Percentiles rank a stretch among this genome's conserved stretches.
These are phyloP conservation scores for Begonia loranthoides DNA, from an alignment of 306 rosid genomes.

Conservation along the genomic window DNA sequence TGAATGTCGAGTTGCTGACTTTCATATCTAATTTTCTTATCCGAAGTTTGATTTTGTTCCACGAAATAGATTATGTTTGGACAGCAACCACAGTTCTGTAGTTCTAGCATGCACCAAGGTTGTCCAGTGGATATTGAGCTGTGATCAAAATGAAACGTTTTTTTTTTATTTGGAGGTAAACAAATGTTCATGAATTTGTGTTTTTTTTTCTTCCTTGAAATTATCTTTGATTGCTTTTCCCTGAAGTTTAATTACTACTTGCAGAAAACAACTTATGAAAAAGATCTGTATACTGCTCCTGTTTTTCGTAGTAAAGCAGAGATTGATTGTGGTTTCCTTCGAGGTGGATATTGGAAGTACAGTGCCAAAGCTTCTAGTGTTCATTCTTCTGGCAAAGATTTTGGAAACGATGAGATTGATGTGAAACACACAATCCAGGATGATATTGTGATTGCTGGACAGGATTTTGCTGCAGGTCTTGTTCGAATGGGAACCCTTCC, in stretches of 20 bases:
- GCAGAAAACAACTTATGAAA: conserved; percentile 44
- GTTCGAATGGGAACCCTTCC: conserved; percentile 90
- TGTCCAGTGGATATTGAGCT: conserved; percentile 52
- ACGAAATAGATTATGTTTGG: conserved; percentile 55
- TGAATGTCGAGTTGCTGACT: conserved; percentile 13
- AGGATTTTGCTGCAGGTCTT: conserved; percentile 82
- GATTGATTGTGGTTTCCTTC: conserved; percentile 68
- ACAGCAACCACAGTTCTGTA: conserved; percentile 82
- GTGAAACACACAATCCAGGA: conserved; percentile 81
- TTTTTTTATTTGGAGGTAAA: conserved; percentile 58
- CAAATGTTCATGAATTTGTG: background rate
- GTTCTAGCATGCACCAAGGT: conserved; percentile 67
- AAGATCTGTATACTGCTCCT: conserved; percentile 73
- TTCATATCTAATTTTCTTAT: background rate
- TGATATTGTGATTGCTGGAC: conserved; percentile 83
- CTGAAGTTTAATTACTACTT: conserved; percentile 11
- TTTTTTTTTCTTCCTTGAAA: conserved; percentile 3
- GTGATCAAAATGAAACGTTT: conserved; percentile 68
- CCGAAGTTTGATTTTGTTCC: background rate
- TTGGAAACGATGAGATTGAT: conserved; percentile 42
- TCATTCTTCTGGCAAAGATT: conserved; percentile 37
- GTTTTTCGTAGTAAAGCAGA: conserved; percentile 79
- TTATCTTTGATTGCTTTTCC: background rate
- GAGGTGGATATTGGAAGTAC: conserved; percentile 93
- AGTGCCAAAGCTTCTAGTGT: conserved; percentile 75